Conservation (phyloP, 805 yeast genomes). For the Starmerella powellii region DNA sequence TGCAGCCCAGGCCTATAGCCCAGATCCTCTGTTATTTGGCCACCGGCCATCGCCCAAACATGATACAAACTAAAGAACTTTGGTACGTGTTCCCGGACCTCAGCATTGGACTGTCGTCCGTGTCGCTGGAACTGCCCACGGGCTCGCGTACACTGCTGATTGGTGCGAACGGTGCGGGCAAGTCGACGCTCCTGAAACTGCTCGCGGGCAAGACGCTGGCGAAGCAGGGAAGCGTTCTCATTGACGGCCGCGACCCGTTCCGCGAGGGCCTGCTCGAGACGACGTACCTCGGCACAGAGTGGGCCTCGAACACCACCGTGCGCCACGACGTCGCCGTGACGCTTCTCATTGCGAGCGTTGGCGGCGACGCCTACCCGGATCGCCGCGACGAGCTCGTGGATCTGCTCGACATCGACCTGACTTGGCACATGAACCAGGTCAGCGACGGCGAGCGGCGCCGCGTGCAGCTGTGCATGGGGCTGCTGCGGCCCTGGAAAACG, state of each 20-base stretch:
- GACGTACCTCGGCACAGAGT: conserved; percentile 89
- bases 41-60: too few relatives aligned
- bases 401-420: conserved; percentile 70
- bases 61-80: conserved; percentile 48
- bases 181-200: conserved; percentile 72
- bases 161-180: conserved; percentile 97
- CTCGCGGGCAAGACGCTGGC: conserved; percentile 87
- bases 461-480: conserved; percentile 88
- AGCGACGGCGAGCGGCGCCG: conserved; percentile 94
- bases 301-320: conserved; percentile 88
- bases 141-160: conserved; percentile 65
- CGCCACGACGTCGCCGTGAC: conserved; percentile 84
- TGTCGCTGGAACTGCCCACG: conserved; percentile 51
- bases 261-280: conserved; percentile 38
- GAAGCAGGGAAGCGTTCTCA: conserved; percentile 50
- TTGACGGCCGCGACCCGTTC: conserved; percentile 88
- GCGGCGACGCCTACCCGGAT: conserved; percentile 61
- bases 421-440: conserved; percentile 84
- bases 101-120: conserved; percentile 54
- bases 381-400: conserved; percentile 66
- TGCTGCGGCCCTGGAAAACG: conserved; percentile 79
- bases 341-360: conserved; percentile 65
- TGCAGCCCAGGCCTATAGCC: too few relatives aligned
- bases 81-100: conserved; percentile 57
- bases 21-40: too few relatives aligned